phyloP scores from a whole-genome alignment of 2,329 filamentous ascomycete species.

The Colletotrichum aenigma region DNA sequence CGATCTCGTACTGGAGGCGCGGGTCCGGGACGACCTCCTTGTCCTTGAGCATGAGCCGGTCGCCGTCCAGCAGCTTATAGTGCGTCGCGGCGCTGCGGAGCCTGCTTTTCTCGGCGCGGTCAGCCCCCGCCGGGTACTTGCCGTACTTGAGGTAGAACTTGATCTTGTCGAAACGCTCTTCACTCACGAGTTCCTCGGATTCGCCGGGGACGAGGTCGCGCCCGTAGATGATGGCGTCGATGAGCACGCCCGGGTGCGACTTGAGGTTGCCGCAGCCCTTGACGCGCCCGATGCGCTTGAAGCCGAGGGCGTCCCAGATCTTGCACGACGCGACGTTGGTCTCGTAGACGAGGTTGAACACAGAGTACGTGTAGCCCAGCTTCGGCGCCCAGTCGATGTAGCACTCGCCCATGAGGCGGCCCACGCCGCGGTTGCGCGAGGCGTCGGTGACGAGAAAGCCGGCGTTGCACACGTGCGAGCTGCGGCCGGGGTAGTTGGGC shows the following conservation, averaged over 20 bases:
- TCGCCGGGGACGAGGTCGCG: constrained; percentile 58
- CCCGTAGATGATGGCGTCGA: constrained; percentile 82
- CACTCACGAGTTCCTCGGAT: constrained; percentile 82
- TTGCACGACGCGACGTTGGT: constrained; percentile 89
- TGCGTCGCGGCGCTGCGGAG: constrained; percentile 92
- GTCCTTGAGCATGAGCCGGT: constrained; percentile 94
- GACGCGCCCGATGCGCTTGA: constrained; percentile 89
- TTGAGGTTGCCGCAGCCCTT: constrained; percentile 73
- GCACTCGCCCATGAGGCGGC: constrained; percentile 75
- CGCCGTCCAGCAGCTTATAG: constrained; percentile 81
- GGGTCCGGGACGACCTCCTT: constrained; percentile 96
- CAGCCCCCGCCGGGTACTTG: constrained; percentile 90
- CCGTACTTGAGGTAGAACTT: constrained; percentile 95
- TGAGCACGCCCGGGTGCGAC: constrained; percentile 69
- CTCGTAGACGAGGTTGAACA: constrained; percentile 95
- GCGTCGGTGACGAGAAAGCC: constrained; percentile 78
- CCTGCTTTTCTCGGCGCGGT: constrained; percentile 93
- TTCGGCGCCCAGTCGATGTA: constrained; percentile 80
- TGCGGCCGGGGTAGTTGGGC: constrained; percentile 89
- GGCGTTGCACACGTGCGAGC: constrained; percentile 89
- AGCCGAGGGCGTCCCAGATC: constrained; percentile 91
- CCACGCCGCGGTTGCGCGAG: constrained; percentile 75
- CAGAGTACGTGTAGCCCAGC: constrained; percentile 88
- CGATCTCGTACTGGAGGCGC: constrained; percentile 88
- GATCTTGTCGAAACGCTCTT: constrained; percentile 99